Evolutionary conservation across 2,329 filamentous ascomycete species (phyloP).

Genomic region (Didymella exigua): DNA sequence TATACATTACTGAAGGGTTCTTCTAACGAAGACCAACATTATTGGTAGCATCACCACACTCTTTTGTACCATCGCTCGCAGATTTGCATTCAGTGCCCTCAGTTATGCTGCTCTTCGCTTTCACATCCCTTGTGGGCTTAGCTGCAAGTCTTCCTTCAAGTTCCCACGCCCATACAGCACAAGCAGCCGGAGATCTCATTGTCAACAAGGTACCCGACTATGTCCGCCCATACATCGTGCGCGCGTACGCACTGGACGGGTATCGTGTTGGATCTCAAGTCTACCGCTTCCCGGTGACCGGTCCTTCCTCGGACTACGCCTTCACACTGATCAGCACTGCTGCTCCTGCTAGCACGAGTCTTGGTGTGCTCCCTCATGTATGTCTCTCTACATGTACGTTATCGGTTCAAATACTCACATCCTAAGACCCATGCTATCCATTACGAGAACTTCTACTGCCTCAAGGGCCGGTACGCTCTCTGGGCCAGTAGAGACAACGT

Average conservation of each 20-base stretch:
- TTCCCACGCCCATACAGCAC: background rate
- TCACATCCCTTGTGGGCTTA: constrained; percentile 6
- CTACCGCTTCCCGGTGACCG: constrained; percentile 54
- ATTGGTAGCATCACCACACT: background rate
- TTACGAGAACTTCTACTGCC: constrained; percentile 57
- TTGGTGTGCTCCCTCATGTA: constrained; percentile 53
- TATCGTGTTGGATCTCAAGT: constrained; percentile 47
- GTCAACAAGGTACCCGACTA: constrained; percentile 38
- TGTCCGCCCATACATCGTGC: constrained; percentile 47
- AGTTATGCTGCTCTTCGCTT: constrained; percentile 1
- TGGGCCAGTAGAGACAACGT: constrained; percentile 51
- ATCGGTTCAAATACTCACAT: background rate
- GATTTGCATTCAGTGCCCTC: background rate
- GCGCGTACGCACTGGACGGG: constrained; percentile 41
- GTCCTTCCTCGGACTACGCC: constrained; percentile 52
- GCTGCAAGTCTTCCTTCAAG: constrained; percentile 11
- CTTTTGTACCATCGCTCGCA: background rate
- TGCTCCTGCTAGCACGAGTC: constrained; percentile 42
- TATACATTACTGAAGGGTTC: background rate
- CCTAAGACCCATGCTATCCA: constrained; percentile 45
- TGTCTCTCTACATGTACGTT: background rate
- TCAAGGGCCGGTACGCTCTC: constrained; percentile 54
- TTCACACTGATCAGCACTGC: constrained; percentile 55
- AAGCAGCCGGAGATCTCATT: constrained; percentile 8
- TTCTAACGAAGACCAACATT: background rate